A percentile compares a stretch with the other conserved stretches of the same genome.
These are phyloP conservation scores for Gnetum montanum DNA, from an alignment of 75 land plant species.

Conservation along the genomic window DNA sequence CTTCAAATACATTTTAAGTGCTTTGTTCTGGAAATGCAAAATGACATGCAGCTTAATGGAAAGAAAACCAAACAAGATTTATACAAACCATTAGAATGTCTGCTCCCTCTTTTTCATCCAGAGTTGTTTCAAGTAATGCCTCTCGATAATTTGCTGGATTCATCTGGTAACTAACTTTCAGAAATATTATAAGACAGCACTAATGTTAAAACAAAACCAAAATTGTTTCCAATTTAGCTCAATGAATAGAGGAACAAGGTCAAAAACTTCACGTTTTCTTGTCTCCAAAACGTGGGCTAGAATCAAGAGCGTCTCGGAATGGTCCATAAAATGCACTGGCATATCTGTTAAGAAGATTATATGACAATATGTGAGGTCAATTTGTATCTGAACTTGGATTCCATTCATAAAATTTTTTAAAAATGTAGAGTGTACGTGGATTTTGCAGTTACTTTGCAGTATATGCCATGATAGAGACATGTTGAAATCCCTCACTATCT, in stretches of 20 bases:
- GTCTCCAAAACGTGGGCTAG: conserved; percentile 97
- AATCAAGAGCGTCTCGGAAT: conserved; percentile 94
- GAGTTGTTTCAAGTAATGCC: conserved; percentile 63
- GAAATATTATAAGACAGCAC: conserved; percentile 1
- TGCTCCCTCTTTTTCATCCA: conserved; percentile 90
- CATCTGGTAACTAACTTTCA: conserved; percentile 69
- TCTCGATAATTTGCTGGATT: conserved; percentile 94
- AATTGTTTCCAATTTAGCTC: no score
- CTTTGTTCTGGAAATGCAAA: conserved; percentile 3
- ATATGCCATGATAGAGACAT: conserved; percentile 96
- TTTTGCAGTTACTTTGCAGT: conserved; percentile 69
- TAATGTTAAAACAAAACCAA: neutral
- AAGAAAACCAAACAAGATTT: conserved; percentile 2
- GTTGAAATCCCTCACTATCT: conserved; percentile 77
- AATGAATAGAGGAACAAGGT: neutral
- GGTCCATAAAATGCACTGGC: conserved; percentile 99
- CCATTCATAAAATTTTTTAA: no score
- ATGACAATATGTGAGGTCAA: no score
- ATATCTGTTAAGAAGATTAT: conserved; percentile 70
- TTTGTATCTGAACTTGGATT: no score
- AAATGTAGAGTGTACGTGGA: no score
- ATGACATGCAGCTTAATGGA: no score
- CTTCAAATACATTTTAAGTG: conserved; percentile 5
- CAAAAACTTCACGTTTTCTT: conserved; percentile 75
- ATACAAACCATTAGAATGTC: conserved; percentile 83